Conservation (phyloP, 2,329 filamentous ascomycete species). For the Ophiocordyceps camponoti-saundersi region DNA sequence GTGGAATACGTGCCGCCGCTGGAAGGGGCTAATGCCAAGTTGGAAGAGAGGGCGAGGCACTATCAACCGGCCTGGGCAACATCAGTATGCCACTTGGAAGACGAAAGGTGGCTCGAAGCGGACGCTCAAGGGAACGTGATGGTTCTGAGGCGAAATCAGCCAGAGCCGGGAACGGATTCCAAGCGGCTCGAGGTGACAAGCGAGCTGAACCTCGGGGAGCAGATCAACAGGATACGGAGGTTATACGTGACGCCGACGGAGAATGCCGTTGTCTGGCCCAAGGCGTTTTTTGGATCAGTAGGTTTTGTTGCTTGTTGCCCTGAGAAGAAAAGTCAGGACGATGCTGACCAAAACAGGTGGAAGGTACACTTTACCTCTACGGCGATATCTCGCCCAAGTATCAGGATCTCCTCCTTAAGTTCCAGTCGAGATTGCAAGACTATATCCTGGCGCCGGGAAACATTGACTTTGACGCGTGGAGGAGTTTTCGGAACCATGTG, state of each 20-base stretch:
- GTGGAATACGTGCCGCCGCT: constrained; percentile 50
- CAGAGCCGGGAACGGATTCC: constrained; percentile 57
- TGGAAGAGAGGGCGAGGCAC: constrained; percentile 64
- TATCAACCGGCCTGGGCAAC: constrained; percentile 73
- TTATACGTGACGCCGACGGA: constrained; percentile 50
- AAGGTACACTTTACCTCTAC: constrained; percentile 84
- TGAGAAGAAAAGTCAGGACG: not conserved
- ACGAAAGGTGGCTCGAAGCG: constrained; percentile 61
- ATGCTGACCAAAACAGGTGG: constrained; percentile 38
- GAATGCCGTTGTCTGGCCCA: constrained; percentile 55
- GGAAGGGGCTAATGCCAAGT: constrained; percentile 38
- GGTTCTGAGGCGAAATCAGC: constrained; percentile 56
- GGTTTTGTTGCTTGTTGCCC: constrained; percentile 15
- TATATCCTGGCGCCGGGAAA: constrained; percentile 53
- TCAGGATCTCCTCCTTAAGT: constrained; percentile 64
- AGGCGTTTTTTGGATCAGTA: constrained; percentile 80
- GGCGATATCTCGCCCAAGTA: constrained; percentile 56
- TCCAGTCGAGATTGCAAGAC: constrained; percentile 56
- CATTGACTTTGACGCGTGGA: constrained; percentile 61
- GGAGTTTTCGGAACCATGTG: constrained; percentile 63
- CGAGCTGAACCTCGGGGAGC: constrained; percentile 77
- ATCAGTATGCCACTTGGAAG: constrained; percentile 54
- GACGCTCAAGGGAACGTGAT: constrained; percentile 81
- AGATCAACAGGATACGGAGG: constrained; percentile 74
- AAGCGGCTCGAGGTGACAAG: constrained; percentile 62